These are phyloP conservation scores for Lolium multiflorum DNA, from an alignment of 176 grass and related monocot genomes.

Conservation along the genomic window DNA sequence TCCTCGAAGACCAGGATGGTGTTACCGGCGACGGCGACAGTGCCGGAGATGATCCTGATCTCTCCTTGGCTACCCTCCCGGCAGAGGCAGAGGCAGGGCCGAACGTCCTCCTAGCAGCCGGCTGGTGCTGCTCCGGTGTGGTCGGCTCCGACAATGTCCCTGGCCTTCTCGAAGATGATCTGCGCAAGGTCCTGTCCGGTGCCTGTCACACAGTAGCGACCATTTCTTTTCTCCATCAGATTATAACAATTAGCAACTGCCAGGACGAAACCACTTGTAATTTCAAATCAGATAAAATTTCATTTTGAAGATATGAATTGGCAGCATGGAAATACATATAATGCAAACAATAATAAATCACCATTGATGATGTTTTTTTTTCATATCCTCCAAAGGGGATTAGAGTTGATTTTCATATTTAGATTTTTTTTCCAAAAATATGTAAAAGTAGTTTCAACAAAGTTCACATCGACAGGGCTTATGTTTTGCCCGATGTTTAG, in stretches of 20 bases:
- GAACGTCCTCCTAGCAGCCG: slow-evolving; percentile 22
- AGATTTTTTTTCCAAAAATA: not conserved
- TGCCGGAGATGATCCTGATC: slow-evolving; percentile 2
- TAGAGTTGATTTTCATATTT: not conserved
- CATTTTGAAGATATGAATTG: not conserved
- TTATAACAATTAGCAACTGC: not conserved
- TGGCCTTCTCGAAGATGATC: not conserved
- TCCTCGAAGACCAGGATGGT: slow-evolving; percentile 27
- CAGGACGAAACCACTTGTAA: not conserved
- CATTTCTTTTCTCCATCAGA: not conserved
- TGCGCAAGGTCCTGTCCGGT: slow-evolving; percentile 40
- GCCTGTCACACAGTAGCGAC: slow-evolving; percentile 12
- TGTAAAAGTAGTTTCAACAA: not conserved
- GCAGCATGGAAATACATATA: not conserved
- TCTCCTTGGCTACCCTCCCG: slow-evolving; percentile 30
- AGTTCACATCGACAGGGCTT: not conserved
- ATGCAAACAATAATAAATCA: not conserved
- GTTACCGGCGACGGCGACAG: not conserved
- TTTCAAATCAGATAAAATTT: too few relatives aligned
- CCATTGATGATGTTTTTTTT: not conserved
- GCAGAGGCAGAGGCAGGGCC: slow-evolving; percentile 35
- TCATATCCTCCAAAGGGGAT: not conserved
- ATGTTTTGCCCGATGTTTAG: not conserved
- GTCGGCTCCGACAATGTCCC: slow-evolving; percentile 31
- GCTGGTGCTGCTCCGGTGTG: slow-evolving; percentile 44